Evolutionary conservation across 768 basidiomycete species (phyloP).

Genomic region (Calocybe gangraenosa): DNA sequence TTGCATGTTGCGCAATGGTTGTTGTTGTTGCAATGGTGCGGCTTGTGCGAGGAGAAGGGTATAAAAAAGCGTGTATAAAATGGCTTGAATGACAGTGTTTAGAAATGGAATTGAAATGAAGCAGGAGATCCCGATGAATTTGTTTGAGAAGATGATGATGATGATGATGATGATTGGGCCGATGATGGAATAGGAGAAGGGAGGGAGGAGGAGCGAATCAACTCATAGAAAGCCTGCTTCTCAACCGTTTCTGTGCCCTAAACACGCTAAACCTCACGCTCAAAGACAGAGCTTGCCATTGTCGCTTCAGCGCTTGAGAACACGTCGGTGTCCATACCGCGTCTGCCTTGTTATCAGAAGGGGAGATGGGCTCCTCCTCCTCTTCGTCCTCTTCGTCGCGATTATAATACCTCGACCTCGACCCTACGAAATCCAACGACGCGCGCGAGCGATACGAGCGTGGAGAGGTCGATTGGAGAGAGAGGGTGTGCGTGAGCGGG

Average conservation of each 20-base stretch:
- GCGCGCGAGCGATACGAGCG: neutral
- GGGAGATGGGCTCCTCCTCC: neutral
- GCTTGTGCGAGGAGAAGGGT: too few species aligned
- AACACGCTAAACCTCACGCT: conserved; percentile 56
- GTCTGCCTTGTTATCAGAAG: conserved; percentile 8
- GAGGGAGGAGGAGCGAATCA: conserved; percentile 15
- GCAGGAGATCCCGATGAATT: too few species aligned
- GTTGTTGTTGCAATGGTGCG: too few species aligned
- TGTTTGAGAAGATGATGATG: too few species aligned
- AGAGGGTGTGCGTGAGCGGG: conserved; percentile 5
- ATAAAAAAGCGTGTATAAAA: too few species aligned
- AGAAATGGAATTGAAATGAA: too few species aligned
- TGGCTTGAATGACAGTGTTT: too few species aligned
- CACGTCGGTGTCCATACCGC: conserved; percentile 51
- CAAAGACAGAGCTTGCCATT: conserved; percentile 60
- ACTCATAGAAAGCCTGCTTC: conserved; percentile 18
- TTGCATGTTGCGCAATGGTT: too few species aligned
- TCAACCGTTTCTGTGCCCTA: conserved; percentile 35
- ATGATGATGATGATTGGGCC: neutral
- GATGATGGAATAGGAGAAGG: neutral
- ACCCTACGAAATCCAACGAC: too few species aligned
- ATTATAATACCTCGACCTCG: too few species aligned
- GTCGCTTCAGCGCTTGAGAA: conserved; percentile 44
- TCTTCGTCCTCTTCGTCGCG: neutral
- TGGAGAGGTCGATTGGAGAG: conserved; percentile 1